These are phyloP conservation scores for Pestalotiopsis sp. DNA, from an alignment of 2,329 filamentous ascomycete genomes.

Conservation along the genomic window DNA sequence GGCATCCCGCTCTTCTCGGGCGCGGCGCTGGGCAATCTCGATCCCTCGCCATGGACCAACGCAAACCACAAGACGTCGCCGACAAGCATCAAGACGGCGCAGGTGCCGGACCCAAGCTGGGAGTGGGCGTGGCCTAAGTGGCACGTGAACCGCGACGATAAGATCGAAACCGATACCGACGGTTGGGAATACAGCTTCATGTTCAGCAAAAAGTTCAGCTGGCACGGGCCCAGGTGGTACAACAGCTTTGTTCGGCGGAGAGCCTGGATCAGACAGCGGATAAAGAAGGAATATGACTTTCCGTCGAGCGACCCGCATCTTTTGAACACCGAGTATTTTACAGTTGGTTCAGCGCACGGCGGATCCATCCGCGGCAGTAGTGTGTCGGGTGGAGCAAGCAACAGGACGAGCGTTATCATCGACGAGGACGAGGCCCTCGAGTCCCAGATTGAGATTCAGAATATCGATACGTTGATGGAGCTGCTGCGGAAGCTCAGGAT, in stretches of 20 bases:
- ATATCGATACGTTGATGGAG: conserved; percentile 69
- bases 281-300: conserved; percentile 57
- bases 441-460: conserved; percentile 59
- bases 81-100: conserved; percentile 77
- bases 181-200: conserved; percentile 97
- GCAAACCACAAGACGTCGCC: conserved; percentile 60
- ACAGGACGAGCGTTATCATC: conserved; percentile 29
- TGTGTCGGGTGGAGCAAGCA: conserved; percentile 26
- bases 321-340: conserved; percentile 79
- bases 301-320: conserved; percentile 60
- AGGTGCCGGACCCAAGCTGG: conserved; percentile 94
- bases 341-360: conserved; percentile 57
- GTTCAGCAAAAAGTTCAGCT: conserved; percentile 73
- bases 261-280: conserved; percentile 82
- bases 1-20: conserved; percentile 88
- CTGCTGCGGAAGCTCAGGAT: conserved; percentile 72
- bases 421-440: conserved; percentile 35
- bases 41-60: conserved; percentile 88
- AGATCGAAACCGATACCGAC: conserved; percentile 72
- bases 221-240: conserved; percentile 92
- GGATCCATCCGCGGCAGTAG: conserved; percentile 40
- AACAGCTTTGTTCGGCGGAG: conserved; percentile 91
- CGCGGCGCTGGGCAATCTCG: conserved; percentile 80
- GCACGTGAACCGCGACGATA: conserved; percentile 70
- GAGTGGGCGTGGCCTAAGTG: conserved; percentile 78